These are phyloP conservation scores for Sodiomyces alkalinus DNA, from an alignment of 2,329 filamentous ascomycete genomes.

Conservation along the genomic window DNA sequence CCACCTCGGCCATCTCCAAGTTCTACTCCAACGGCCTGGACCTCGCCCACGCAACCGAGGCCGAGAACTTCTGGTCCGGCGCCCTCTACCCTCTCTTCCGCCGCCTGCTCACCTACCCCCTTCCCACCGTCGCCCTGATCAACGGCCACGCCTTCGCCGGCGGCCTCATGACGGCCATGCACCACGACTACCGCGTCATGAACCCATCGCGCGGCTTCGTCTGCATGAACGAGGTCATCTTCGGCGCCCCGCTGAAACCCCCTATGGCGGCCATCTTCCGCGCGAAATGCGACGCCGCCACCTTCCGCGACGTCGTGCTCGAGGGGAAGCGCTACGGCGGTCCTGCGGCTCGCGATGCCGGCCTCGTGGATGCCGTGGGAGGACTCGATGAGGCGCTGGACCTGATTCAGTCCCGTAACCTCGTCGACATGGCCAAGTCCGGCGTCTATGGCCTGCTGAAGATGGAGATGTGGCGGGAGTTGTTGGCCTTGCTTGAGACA, in stretches of 20 bases:
- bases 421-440: slow-evolving; percentile 46
- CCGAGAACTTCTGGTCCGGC: slow-evolving; percentile 44
- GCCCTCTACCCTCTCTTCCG: slow-evolving; percentile 50
- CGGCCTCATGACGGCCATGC: slow-evolving; percentile 68
- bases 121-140: slow-evolving; percentile 67
- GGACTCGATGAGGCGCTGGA: slow-evolving; percentile 46
- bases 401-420: slow-evolving; percentile 41
- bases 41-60: slow-evolving; percentile 46
- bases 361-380: slow-evolving; percentile 54
- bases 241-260: slow-evolving; percentile 59
- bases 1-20: slow-evolving; percentile 60
- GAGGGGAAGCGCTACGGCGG: slow-evolving; percentile 56
- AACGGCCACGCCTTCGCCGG: slow-evolving; percentile 74
- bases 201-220: slow-evolving; percentile 55
- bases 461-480: slow-evolving; percentile 59
- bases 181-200: slow-evolving; percentile 72
- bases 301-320: slow-evolving; percentile 52
- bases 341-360: slow-evolving; percentile 44
- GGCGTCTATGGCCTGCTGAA: slow-evolving; percentile 60
- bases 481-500: slow-evolving; percentile 41
- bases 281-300: slow-evolving; percentile 40
- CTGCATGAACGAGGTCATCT: slow-evolving; percentile 70
- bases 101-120: slow-evolving; percentile 49
- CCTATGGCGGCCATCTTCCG: slow-evolving; percentile 65
- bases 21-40: slow-evolving; percentile 81